Evolutionary conservation across 306 rosid genomes (phyloP).

Genomic region (Macrotyloma uniflorum): DNA sequence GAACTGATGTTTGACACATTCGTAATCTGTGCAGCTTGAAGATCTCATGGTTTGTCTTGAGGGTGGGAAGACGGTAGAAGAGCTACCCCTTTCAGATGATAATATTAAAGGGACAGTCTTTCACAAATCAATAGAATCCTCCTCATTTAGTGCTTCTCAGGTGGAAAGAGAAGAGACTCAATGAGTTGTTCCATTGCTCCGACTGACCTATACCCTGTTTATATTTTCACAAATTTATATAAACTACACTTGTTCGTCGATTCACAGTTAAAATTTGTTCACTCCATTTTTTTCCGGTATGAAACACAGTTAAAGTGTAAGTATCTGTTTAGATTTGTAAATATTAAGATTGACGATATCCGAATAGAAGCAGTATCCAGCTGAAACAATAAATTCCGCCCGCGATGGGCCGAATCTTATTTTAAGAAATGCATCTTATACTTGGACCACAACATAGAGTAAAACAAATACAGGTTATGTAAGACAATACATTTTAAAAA

Average conservation of each 20-base stretch:
- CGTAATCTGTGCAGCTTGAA: slow-evolving; percentile 61
- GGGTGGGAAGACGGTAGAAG: slow-evolving; percentile 50
- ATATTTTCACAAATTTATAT: slow-evolving; percentile 14
- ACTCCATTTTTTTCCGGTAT: background rate
- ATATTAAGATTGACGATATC: slow-evolving; percentile 20
- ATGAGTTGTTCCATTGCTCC: background rate
- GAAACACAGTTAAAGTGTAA: background rate
- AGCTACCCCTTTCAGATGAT: slow-evolving; percentile 44
- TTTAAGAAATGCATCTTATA: no score
- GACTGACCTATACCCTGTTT: background rate
- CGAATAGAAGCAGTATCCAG: background rate
- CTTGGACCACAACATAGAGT: no score
- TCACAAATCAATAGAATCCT: slow-evolving; percentile 41
- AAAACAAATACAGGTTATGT: no score
- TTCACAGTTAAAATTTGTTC: slow-evolving; percentile 9
- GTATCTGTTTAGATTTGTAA: slow-evolving; percentile 14
- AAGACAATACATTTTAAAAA: no score
- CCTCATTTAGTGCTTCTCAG: slow-evolving; percentile 39
- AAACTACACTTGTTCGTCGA: slow-evolving; percentile 11
- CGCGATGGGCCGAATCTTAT: no score
- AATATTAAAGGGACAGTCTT: slow-evolving; percentile 39
- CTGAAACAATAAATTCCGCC: background rate
- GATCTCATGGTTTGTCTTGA: slow-evolving; percentile 74
- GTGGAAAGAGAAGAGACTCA: slow-evolving; percentile 27
- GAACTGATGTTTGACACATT: slow-evolving; percentile 15